These are phyloP conservation scores for Secale cereale DNA, from an alignment of 176 grass and related monocot species.

Conservation along the genomic window DNA sequence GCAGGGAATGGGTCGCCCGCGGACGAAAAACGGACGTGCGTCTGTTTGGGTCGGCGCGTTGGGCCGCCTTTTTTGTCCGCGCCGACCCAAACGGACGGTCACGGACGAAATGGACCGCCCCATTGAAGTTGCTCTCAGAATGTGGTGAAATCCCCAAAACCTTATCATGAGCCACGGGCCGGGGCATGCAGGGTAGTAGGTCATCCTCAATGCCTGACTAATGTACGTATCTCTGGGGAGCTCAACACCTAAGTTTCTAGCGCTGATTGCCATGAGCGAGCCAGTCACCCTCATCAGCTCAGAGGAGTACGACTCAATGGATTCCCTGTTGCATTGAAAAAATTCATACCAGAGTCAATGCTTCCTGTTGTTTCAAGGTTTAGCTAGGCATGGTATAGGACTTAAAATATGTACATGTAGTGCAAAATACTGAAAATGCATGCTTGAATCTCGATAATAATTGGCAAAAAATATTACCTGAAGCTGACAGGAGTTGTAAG, in stretches of 20 bases:
- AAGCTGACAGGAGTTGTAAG: conserved; percentile 12
- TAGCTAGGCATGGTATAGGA: no score
- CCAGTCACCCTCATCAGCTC: conserved; percentile 22
- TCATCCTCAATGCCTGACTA: conserved; percentile 20
- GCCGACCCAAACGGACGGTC: no score
- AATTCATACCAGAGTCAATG: neutral
- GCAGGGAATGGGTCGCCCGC: no score
- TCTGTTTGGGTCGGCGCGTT: no score
- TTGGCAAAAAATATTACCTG: neutral
- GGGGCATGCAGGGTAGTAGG: conserved; percentile 39
- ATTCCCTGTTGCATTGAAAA: conserved; percentile 1
- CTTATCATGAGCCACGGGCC: conserved; percentile 23
- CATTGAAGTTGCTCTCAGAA: no score
- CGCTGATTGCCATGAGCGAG: conserved; percentile 19
- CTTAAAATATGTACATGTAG: neutral
- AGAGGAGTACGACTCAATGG: conserved; percentile 19
- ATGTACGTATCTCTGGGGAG: neutral
- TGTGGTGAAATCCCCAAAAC: conserved; percentile 39
- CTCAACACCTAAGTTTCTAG: conserved; percentile 20
- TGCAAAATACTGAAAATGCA: neutral
- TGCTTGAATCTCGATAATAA: neutral
- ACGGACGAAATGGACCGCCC: no score
- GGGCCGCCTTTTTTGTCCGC: no score
- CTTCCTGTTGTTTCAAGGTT: no score
- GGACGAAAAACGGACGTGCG: no score